Percentiles rank a stretch among this genome's conserved stretches.
phyloP scores from a whole-genome alignment of 2,329 filamentous ascomycete genomes.

The Neoscytalidium dimidiatum region DNA sequence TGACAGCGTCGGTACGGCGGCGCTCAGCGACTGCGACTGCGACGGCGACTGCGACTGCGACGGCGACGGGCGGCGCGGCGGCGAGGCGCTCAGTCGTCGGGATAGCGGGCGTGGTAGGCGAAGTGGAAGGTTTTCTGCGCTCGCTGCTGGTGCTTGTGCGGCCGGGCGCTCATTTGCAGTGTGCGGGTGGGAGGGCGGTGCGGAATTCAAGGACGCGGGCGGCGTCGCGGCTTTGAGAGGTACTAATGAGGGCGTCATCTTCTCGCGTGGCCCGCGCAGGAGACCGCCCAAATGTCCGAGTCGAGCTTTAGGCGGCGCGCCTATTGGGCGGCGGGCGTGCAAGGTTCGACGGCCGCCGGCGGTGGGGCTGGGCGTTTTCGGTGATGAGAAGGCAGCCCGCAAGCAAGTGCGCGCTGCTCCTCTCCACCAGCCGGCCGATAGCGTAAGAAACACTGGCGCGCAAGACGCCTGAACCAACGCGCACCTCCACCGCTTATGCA shows the following conservation, averaged over 20 bases:
- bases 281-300: constrained; percentile 10
- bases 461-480: constrained; percentile 9
- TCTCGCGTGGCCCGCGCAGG: neutral
- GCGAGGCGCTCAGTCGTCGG: constrained; percentile 28
- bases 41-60: constrained; percentile 35
- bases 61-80: constrained; percentile 21
- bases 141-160: constrained; percentile 13
- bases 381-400: constrained; percentile 9
- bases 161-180: constrained; percentile 16
- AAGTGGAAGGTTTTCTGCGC: constrained; percentile 18
- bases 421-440: constrained; percentile 4
- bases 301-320: neutral
- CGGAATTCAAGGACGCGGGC: constrained; percentile 11
- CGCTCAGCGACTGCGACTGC: constrained; percentile 42
- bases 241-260: constrained; percentile 18
- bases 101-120: constrained; percentile 24
- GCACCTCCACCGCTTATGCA: constrained; percentile 14
- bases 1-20: constrained; percentile 49
- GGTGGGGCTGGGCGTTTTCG: constrained; percentile 7
- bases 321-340: constrained; percentile 4
- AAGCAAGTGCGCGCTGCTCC: constrained; percentile 9
- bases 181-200: constrained; percentile 14
- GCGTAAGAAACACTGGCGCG: neutral
- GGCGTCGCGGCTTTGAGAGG: constrained; percentile 12
- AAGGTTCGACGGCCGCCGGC: constrained; percentile 7